Conservation (phyloP, 805 yeast species). For the Candida cerambycidarum region DNA sequence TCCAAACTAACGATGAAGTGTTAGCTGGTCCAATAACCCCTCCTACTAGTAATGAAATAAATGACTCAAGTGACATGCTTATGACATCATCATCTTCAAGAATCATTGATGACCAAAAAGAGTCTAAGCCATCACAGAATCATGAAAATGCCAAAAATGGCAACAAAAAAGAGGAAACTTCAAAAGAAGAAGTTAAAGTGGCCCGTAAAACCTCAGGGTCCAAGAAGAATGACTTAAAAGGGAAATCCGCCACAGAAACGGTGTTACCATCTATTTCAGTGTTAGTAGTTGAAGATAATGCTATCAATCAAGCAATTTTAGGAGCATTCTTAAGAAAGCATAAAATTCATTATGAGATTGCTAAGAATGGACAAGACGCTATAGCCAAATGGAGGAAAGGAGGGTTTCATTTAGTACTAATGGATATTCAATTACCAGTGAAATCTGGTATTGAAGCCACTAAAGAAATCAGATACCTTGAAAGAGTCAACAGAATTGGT, state of each 20-base stretch:
- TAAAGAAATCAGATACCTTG: conserved; percentile 83
- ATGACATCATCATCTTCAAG: neutral
- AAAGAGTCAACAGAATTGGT: conserved; percentile 78
- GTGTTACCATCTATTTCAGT: conserved; percentile 89
- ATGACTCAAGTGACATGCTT: neutral
- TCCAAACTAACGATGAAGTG: neutral
- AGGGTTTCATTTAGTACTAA: conserved; percentile 88
- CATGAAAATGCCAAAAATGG: too few species aligned
- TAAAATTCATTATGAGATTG: conserved; percentile 79
- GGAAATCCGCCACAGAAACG: conserved; percentile 47
- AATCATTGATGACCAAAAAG: neutral
- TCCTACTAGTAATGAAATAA: neutral
- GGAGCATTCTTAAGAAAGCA: conserved; percentile 86
- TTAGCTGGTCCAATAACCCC: conserved; percentile 1
- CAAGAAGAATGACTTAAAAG: conserved; percentile 11
- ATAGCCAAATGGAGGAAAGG: conserved; percentile 92
- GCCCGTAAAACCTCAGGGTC: conserved; percentile 13
- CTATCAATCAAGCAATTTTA: conserved; percentile 88
- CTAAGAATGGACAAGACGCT: conserved; percentile 94
- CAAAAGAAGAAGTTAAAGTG: neutral
- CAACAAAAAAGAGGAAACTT: too few species aligned
- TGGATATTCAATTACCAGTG: conserved; percentile 97
- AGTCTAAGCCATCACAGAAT: too few species aligned
- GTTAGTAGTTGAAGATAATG: conserved; percentile 92
- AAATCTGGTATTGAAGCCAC: conserved; percentile 96